These are phyloP conservation scores for Globisporangium cederbergense DNA, from an alignment of 352 stramenopile species.

Conservation along the genomic window DNA sequence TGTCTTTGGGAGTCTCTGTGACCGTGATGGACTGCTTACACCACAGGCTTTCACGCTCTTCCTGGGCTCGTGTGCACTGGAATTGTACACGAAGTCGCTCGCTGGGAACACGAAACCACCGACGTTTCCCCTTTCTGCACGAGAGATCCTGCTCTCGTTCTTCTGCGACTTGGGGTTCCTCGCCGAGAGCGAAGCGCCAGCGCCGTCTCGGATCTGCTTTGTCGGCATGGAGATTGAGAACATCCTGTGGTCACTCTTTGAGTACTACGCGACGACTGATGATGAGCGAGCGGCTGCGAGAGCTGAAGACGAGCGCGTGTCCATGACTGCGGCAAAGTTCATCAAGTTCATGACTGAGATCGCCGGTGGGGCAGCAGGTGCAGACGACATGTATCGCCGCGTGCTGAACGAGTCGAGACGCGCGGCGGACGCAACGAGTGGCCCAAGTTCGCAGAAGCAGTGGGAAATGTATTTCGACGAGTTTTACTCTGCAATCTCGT, in stretches of 20 bases:
- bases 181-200: slow-evolving; percentile 38
- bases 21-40: slow-evolving; percentile 33
- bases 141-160: slow-evolving; percentile 65
- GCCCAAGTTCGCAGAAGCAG: not conserved
- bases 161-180: slow-evolving; percentile 61
- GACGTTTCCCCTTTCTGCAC: slow-evolving; percentile 43
- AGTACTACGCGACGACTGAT: slow-evolving; percentile 56
- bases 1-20: slow-evolving; percentile 41
- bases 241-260: slow-evolving; percentile 77
- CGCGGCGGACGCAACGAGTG: not conserved
- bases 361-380: slow-evolving; percentile 27
- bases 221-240: slow-evolving; percentile 65
- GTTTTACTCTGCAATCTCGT: slow-evolving; percentile 69
- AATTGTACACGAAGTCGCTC: slow-evolving; percentile 43
- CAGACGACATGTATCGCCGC: slow-evolving; percentile 40
- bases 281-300: not conserved
- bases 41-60: slow-evolving; percentile 50
- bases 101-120: slow-evolving; percentile 5
- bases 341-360: slow-evolving; percentile 71
- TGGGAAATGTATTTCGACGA: slow-evolving; percentile 57
- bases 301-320: slow-evolving; percentile 32
- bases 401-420: slow-evolving; percentile 35
- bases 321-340: slow-evolving; percentile 51
- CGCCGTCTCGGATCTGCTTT: slow-evolving; percentile 41
- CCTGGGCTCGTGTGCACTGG: slow-evolving; percentile 55